Evolutionary conservation across 176 grass and related monocot species (phyloP).

Genomic region (Panicum miliaceum): DNA sequence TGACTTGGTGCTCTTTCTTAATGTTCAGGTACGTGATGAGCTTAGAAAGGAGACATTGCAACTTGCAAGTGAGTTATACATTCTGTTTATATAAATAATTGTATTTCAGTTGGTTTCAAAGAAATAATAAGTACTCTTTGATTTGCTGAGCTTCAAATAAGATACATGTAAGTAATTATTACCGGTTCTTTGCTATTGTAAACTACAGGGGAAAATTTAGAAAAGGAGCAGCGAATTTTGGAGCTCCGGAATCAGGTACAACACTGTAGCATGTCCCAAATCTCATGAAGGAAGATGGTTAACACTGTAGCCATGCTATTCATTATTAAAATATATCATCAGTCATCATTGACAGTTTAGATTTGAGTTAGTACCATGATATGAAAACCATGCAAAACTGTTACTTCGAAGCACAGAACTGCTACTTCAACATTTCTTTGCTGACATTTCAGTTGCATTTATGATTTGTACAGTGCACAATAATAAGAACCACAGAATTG

Average conservation of each 20-base stretch:
- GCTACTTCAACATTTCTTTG: neutral
- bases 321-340: neutral
- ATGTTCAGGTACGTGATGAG: conserved; percentile 72
- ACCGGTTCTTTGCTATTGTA: neutral
- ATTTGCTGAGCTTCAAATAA: neutral
- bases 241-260: conserved; percentile 91
- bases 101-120: conserved; percentile 17
- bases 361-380: conserved; percentile 13
- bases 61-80: conserved; percentile 86
- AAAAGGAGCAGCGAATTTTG: conserved; percentile 79
- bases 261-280: conserved; percentile 11
- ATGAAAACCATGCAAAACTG: neutral
- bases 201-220: conserved; percentile 84
- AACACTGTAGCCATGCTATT: neutral
- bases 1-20: conserved; percentile 28
- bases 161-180: conserved; percentile 9
- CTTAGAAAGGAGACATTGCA: conserved; percentile 85
- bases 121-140: neutral
- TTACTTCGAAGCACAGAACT: neutral
- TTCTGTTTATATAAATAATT: conserved; percentile 32
- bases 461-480: conserved; percentile 68
- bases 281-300: neutral
- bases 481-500: conserved; percentile 91
- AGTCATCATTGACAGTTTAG: neutral
- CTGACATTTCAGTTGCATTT: conserved; percentile 29